Percentiles rank a stretch among this genome's conserved stretches.
phyloP scores from a whole-genome alignment of 305 asterid species.

The Solanum aculeatissimum region DNA sequence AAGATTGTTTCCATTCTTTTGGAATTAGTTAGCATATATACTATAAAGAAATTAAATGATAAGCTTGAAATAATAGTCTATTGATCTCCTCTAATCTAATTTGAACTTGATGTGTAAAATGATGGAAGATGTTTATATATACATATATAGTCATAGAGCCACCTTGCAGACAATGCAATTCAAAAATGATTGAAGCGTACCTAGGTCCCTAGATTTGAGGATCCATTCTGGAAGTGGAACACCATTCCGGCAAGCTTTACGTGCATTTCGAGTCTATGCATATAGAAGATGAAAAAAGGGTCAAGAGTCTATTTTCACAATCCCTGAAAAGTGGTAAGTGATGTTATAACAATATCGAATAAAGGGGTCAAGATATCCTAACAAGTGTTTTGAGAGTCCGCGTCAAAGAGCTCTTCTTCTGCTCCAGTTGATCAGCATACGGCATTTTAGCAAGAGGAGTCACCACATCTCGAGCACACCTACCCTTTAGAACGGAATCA shows the following conservation, averaged over 20 bases:
- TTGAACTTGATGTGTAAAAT: neutral
- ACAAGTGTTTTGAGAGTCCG: constrained; percentile 77
- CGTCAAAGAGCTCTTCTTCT: constrained; percentile 54
- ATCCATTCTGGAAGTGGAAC: constrained; percentile 88
- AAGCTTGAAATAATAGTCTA: neutral
- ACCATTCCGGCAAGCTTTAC: constrained; percentile 83
- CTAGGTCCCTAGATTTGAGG: constrained; percentile 75
- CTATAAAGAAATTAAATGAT: neutral
- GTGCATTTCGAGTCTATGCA: constrained; percentile 80
- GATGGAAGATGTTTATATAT: neutral
- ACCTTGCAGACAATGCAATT: neutral
- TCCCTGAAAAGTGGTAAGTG: neutral
- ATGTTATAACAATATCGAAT: neutral
- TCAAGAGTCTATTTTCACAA: neutral
- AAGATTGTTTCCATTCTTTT: neutral
- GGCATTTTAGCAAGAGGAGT: constrained; percentile 94
- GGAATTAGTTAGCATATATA: neutral
- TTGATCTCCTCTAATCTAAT: neutral
- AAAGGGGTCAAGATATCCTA: constrained; percentile 11
- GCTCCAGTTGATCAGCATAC: constrained; percentile 72
- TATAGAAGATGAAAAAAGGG: constrained; percentile 2
- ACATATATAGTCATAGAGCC: neutral
- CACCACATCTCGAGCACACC: constrained; percentile 75
- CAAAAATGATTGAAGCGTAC: constrained; percentile 22
- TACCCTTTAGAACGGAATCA: constrained; percentile 32